These are phyloP conservation scores for Thraustochytrium striatum DNA, from an alignment of 352 stramenopile genomes.

Conservation along the genomic window DNA sequence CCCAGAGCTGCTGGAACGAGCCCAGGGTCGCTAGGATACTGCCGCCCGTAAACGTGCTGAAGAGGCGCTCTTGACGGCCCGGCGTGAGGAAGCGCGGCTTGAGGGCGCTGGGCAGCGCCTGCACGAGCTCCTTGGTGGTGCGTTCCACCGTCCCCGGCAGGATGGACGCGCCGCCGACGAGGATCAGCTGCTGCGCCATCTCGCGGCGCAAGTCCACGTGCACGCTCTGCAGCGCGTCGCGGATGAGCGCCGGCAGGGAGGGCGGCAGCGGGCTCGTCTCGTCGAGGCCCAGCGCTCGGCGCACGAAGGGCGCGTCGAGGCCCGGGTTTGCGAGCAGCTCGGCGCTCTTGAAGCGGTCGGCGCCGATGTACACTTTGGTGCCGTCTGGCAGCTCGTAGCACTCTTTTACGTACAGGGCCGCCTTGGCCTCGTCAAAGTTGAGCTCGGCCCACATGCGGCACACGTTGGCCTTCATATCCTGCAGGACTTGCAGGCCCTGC, in stretches of 20 bases:
- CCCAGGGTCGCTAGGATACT: slow-evolving; percentile 94
- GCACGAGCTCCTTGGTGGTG: slow-evolving; percentile 12
- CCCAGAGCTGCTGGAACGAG: slow-evolving; percentile 98
- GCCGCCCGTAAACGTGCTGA: slow-evolving; percentile 73
- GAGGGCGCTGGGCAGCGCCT: slow-evolving; percentile 23
- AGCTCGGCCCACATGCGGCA: slow-evolving; percentile 38
- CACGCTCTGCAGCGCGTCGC: slow-evolving; percentile 19
- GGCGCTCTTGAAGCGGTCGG: slow-evolving; percentile 1
- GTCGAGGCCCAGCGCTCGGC: too few relatives aligned
- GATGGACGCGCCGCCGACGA: slow-evolving; percentile 39
- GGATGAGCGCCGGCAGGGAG: slow-evolving; percentile 1
- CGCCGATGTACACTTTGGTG: slow-evolving; percentile 13
- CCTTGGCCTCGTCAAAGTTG: slow-evolving; percentile 28
- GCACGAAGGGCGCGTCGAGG: too few relatives aligned
- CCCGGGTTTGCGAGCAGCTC: slow-evolving; percentile 37
- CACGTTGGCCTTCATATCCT: slow-evolving; percentile 44
- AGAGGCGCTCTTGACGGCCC: slow-evolving; percentile 32
- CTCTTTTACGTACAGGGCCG: background rate
- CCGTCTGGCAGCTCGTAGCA: slow-evolving; percentile 44
- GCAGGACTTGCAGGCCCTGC: slow-evolving; percentile 31
- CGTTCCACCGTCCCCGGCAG: slow-evolving; percentile 31
- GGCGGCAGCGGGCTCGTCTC: background rate
- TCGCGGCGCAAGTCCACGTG: slow-evolving; percentile 50
- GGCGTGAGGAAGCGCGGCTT: slow-evolving; percentile 37
- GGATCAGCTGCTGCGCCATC: slow-evolving; percentile 43